These are phyloP conservation scores for Pyrenophora teres DNA, from an alignment of 2,329 filamentous ascomycete species.

Conservation along the genomic window DNA sequence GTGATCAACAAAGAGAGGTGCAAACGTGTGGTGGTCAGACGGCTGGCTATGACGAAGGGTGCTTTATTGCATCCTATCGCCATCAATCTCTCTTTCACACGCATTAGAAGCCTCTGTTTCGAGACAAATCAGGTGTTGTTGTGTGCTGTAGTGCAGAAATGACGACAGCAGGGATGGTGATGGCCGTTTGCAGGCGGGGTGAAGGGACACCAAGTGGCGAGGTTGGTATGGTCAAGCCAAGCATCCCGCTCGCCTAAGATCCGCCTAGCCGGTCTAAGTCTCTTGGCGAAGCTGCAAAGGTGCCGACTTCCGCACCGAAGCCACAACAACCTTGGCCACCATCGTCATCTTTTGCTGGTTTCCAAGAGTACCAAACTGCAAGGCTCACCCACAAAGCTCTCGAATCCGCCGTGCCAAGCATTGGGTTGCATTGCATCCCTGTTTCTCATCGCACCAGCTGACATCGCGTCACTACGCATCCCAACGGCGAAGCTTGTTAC, in stretches of 20 bases:
- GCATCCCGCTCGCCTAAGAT: conserved; percentile 18
- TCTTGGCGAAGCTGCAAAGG: conserved; percentile 15
- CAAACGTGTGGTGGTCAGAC: conserved; percentile 8
- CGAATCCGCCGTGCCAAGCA: conserved; percentile 20
- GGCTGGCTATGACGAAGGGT: conserved; percentile 10
- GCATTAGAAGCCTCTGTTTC: background rate
- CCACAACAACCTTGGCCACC: conserved; percentile 1
- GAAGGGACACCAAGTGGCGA: conserved; percentile 5
- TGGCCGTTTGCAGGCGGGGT: conserved; percentile 4
- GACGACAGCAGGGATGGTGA: conserved; percentile 6
- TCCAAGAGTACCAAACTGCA: conserved; percentile 15
- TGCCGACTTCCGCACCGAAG: conserved; percentile 21
- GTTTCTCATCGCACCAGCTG: conserved; percentile 8
- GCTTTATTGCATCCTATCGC: background rate
- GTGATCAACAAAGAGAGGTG: conserved; percentile 17
- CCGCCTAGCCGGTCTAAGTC: conserved; percentile 24
- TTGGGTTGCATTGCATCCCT: conserved; percentile 11
- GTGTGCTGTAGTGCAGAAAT: background rate
- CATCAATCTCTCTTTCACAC: background rate
- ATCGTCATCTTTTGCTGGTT: conserved; percentile 23
- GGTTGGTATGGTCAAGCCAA: conserved; percentile 1
- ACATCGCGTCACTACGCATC: conserved; percentile 17
- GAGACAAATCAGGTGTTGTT: background rate
- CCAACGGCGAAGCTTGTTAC: conserved; percentile 34
- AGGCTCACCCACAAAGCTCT: conserved; percentile 16